Percentiles rank a stretch among this genome's conserved stretches.
Conservation (phyloP, 2,329 filamentous ascomycete genomes). For the Claviceps spartinae region DNA sequence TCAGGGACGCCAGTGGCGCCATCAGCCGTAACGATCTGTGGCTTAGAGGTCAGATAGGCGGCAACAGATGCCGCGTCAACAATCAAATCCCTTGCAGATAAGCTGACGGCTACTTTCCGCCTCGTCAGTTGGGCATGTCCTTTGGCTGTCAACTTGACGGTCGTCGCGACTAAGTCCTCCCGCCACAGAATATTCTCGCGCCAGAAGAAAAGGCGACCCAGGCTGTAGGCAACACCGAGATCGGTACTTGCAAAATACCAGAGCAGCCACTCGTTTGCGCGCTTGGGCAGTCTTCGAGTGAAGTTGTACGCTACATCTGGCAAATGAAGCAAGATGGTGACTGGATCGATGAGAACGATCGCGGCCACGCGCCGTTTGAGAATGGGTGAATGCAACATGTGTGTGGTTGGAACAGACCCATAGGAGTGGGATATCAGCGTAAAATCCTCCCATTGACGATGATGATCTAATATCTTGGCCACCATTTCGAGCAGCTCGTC, state of each 20-base stretch:
- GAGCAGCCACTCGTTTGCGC: slow-evolving; percentile 56
- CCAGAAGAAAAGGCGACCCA: slow-evolving; percentile 60
- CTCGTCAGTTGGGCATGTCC: background rate
- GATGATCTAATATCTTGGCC: slow-evolving; percentile 36
- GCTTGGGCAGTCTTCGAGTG: slow-evolving; percentile 35
- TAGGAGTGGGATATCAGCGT: slow-evolving; percentile 51
- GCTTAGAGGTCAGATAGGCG: slow-evolving; percentile 31
- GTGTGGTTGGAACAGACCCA: slow-evolving; percentile 48
- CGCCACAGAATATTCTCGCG: slow-evolving; percentile 57
- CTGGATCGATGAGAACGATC: slow-evolving; percentile 42
- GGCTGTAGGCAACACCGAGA: slow-evolving; percentile 49
- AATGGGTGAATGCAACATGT: slow-evolving; percentile 38
- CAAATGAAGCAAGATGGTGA: slow-evolving; percentile 53
- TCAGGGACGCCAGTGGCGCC: slow-evolving; percentile 8
- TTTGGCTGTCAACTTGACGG: background rate
- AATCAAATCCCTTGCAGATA: slow-evolving; percentile 50
- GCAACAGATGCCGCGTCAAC: slow-evolving; percentile 46
- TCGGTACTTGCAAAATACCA: slow-evolving; percentile 60
- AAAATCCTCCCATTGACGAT: slow-evolving; percentile 44
- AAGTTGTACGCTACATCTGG: slow-evolving; percentile 64
- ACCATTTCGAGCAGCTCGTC: slow-evolving; percentile 43
- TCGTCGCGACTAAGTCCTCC: slow-evolving; percentile 37
- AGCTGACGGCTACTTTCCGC: slow-evolving; percentile 38
- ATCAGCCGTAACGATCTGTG: slow-evolving; percentile 6
- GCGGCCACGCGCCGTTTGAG: slow-evolving; percentile 37